Evolutionary conservation across 371 early-diverging fungal species (phyloP), one percentile per base, ranked within the genome.

Genomic region (Rhizopus stolonifer): DNA sequence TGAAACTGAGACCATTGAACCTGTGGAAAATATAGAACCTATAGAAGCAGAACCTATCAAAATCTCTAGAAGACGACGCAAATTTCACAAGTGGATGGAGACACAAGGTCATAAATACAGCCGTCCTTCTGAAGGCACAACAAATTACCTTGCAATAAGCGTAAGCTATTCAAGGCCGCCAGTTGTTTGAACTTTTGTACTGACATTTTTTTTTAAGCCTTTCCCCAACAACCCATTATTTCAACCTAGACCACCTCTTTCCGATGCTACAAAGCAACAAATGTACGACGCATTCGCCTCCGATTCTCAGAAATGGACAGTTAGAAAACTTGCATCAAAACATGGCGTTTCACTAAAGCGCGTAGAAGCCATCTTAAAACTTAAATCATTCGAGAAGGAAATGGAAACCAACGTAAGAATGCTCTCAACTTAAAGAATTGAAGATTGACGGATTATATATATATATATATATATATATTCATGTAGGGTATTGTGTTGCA

Each of bases 161-260:
- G 66, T 64, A 68, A 61, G 40, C 19, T 17, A 13, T 19, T 15
- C 46, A 34, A 11, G 24, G 49, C 21, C 45, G n/a, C n/a, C n/a
- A n/a, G n/a, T 24, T 46, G 45, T 43, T 46, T 25, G 34, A n/a
- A n/a, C n/a, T n/a, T 31, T 19, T 11, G 11, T 10, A 29, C 40
- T 29, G 31, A n/a, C n/a, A 19, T 34, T 19, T 29, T 42, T 24
- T 36, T 14, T 54, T 22, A 69, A 87, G 77, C 95, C 95, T 18
- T 94, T 94, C 74, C 95, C 95, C 6, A 82, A 90, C 78, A 95
- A 95, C 60, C 93, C 92, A 26, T 66, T 77, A 49, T 95, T 93
- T 77, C 80, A 79, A 53, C 92, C 93, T 17, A 71, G 77, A 61
- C 74, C 91, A 24, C 97, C 97, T 23, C 66, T 95, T 29, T 65